Evolutionary conservation across 1,139 yeast species (phyloP).

Genomic region (Lodderomyces margitis): DNA sequence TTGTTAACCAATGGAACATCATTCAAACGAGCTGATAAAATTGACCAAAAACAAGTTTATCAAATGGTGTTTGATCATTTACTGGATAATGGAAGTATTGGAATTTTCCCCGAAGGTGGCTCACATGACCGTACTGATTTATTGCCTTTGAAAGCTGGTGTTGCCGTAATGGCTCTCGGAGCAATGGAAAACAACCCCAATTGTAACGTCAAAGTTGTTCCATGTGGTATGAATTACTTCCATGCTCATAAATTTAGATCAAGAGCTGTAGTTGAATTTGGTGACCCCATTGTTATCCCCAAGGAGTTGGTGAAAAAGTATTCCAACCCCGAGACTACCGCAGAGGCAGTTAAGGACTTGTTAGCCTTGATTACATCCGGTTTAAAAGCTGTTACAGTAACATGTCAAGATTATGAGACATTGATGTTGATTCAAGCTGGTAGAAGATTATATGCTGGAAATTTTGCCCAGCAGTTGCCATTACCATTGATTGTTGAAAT

Average conservation of each 20-base stretch:
- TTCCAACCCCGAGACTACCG: conserved; percentile 49
- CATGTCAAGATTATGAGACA: conserved; percentile 90
- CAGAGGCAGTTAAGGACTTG: conserved; percentile 70
- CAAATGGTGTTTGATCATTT: conserved; percentile 79
- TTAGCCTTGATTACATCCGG: conserved; percentile 72
- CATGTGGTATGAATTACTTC: conserved; percentile 96
- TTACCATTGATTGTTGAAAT: conserved; percentile 83
- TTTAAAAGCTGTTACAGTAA: conserved; percentile 83
- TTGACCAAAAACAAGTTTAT: conserved; percentile 83
- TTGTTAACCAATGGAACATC: conserved; percentile 52
- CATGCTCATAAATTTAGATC: conserved; percentile 94
- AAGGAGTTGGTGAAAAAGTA: conserved; percentile 65
- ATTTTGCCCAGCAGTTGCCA: conserved; percentile 66
- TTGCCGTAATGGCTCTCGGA: conserved; percentile 96
- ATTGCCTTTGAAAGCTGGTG: conserved; percentile 93
- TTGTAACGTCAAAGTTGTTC: conserved; percentile 80
- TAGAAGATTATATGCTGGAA: conserved; percentile 81
- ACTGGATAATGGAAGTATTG: conserved; percentile 76
- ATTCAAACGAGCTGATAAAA: conserved; percentile 75
- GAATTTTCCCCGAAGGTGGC: conserved; percentile 98
- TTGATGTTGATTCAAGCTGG: conserved; percentile 92
- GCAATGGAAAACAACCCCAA: conserved; percentile 74
- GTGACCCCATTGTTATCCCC: conserved; percentile 77
- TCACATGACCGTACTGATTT: conserved; percentile 92
- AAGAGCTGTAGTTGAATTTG: conserved; percentile 92